Base-by-base conservation (phyloP, 352 stramenopile species). In the Pythium biforme region DNA sequence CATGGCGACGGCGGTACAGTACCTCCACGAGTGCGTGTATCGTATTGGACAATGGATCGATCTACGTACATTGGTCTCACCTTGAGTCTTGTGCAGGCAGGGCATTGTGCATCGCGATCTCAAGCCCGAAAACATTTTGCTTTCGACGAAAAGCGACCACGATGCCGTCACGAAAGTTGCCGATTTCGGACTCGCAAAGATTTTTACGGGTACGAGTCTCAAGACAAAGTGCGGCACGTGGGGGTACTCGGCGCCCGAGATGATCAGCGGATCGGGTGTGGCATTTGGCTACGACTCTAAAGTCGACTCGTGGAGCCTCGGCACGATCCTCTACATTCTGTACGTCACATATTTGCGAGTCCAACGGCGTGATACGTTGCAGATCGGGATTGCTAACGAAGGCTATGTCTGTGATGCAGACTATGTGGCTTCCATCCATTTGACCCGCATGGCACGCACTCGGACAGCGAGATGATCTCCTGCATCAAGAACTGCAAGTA, bases 301-400 rank as follows among this genome's bases (percentile, higher is more conserved):
- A 51, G 87, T 94, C 20, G 87, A 95, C 47, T 89, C 87, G 33
- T 95, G 87, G 87, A 92, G 85, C 62, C 70, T 95, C n/a, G 86
- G 86, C 40, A 90, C 82, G 2, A 92, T 94, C 41, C 56, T 95
- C 49, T 94, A 95, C 68, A 95, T 94, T 69, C 61, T 95, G 77
- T 87, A 55, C 40, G 72, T 69, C 14, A 23, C 9, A 27, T 34
- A 19, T 17, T 5, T 22, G 25, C 11, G 23, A 34, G 31, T 34
- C 31, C 31, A 5, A 43, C 7, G 7, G 14, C 7, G 14, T 43
- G 37, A 15, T 43, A n/a, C 17, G 37, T n/a, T n/a, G 11, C 7
- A 20, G 10, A 11, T 19, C 5, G 11, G 14, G 10, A 31, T 41
- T 55, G 10, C 25, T 45, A 33, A 60, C 17, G 37, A 29, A n/a